Evolutionary conservation across 2,329 filamentous ascomycete genomes (phyloP).

Genomic region (Phaeosphaeriaceae sp.): DNA sequence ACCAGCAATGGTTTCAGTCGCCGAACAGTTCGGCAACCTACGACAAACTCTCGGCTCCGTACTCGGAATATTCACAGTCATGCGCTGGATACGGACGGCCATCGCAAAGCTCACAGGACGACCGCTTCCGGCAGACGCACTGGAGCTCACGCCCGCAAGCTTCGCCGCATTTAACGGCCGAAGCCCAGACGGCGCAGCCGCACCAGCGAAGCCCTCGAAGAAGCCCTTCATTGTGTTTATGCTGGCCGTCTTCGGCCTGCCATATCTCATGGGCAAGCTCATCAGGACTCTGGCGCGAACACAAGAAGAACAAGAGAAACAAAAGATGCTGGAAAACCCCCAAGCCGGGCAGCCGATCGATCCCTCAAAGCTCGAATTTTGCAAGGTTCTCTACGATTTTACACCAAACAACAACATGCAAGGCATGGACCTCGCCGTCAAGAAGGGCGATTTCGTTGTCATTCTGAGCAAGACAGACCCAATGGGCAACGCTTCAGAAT

Average conservation of each 20-base stretch:
- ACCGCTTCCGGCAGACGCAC: constrained; percentile 86
- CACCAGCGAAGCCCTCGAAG: constrained; percentile 77
- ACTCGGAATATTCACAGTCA: constrained; percentile 91
- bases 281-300: constrained; percentile 84
- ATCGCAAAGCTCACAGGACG: constrained; percentile 93
- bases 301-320: constrained; percentile 82
- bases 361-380: constrained; percentile 93
- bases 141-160: constrained; percentile 84
- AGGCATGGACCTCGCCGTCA: constrained; percentile 87
- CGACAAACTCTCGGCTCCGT: constrained; percentile 93
- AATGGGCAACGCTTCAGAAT: constrained; percentile 89
- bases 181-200: constrained; percentile 71
- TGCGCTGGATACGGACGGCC: constrained; percentile 92
- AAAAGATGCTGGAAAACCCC: constrained; percentile 61
- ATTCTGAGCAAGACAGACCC: constrained; percentile 93
- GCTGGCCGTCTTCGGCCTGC: constrained; percentile 90
- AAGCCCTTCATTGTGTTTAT: constrained; percentile 98
- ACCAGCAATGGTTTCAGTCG: constrained; percentile 91
- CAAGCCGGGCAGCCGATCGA: constrained; percentile 69
- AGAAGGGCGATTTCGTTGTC: constrained; percentile 94
- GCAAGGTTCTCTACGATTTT: constrained; percentile 93
- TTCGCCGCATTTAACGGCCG: constrained; percentile 88
- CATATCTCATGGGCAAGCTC: constrained; percentile 96
- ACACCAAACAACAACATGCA: constrained; percentile 74
- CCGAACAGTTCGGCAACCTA: constrained; percentile 94